phyloP scores from a whole-genome alignment of 345 rosid species.

The Rhodamnia rubescens region DNA sequence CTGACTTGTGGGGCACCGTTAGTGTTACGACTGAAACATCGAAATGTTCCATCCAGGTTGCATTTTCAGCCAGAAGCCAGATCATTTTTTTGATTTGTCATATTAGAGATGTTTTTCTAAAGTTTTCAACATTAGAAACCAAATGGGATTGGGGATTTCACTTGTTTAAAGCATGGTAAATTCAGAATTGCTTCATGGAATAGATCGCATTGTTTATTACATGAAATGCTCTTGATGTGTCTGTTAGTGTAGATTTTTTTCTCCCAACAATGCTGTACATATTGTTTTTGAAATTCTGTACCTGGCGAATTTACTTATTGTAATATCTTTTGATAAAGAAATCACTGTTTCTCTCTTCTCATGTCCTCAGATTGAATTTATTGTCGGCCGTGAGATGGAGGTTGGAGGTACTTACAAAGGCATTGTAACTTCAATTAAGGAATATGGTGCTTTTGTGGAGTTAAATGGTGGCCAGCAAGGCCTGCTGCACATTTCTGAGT shows the following conservation, averaged over 20 bases:
- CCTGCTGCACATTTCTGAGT: conserved; percentile 82
- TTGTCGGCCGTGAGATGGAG: conserved; percentile 78
- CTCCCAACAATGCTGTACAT: not conserved
- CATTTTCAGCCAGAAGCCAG: not conserved
- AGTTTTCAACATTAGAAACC: not conserved
- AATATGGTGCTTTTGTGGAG: conserved; percentile 97
- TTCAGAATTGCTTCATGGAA: not conserved
- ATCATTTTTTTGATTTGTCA: not conserved
- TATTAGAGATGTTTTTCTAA: not conserved
- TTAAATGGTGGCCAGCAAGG: conserved; percentile 96
- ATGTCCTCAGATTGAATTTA: conserved; percentile 52
- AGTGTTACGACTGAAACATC: not conserved
- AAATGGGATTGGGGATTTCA: not conserved
- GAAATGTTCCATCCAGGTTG: not conserved
- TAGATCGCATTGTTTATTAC: not conserved
- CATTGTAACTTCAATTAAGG: conserved; percentile 74
- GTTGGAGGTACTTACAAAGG: conserved; percentile 87
- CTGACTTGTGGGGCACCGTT: not conserved
- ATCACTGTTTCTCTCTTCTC: not conserved
- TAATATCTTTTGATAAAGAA: not conserved
- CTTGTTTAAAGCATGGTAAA: not conserved
- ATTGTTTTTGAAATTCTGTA: not conserved
- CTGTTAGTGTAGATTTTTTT: not conserved
- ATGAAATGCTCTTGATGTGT: not conserved
- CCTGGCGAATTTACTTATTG: not conserved